Base-by-base conservation (phyloP, 257 asterid species). In the Dorcoceras hygrometricum region DNA sequence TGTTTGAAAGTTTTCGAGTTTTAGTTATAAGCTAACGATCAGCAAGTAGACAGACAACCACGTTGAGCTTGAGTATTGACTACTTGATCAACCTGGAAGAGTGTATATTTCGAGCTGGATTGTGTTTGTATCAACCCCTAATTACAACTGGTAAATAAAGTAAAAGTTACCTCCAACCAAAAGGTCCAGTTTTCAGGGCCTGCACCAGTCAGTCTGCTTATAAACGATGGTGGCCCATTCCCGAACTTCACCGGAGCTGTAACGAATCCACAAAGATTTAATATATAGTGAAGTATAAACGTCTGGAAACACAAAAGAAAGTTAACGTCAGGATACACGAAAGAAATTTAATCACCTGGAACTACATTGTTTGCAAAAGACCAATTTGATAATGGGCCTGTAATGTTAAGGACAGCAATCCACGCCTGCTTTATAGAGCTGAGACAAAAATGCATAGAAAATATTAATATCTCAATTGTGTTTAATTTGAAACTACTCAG, bases 341-440 rank as follows among this genome's bases (percentile, higher is more conserved):
- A 46, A 67, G 56, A 62, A 68, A 50, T 67, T 23, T 63, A 61
- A 62, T 77, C 76, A 94, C 99, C 99, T 86, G 99, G 93, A 70
- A 94, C 65, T 28, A 18, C 36, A 71, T 75, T 73, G 71, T 88
- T 66, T 63, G 99, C 86, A 77, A 94, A 89, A 57, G 99, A 90
- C 99, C 99, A 90, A 72, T 86, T 83, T 70, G 95, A 88, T 70
- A 94, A 75, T 36, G 99, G 95, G 66, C 99, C 99, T 5, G 99
- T 87, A 62, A 94, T 82, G 82, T 90, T 90, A 22, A 94, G 80
- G 76, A 90, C 96, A 29, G 96, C 85, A 65, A 90, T 96, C 97
- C 96, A 90, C 16, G 87, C 95, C 84, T 94, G 96, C 86, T 87
- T 75, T 66, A 81, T 70, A 71, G 95, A 86, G 65, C 99, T 94